A percentile compares a stretch with the other conserved stretches of the same genome.
These are phyloP conservation scores for Nidula microcarpa DNA, from an alignment of 768 basidiomycete genomes.

Conservation along the genomic window DNA sequence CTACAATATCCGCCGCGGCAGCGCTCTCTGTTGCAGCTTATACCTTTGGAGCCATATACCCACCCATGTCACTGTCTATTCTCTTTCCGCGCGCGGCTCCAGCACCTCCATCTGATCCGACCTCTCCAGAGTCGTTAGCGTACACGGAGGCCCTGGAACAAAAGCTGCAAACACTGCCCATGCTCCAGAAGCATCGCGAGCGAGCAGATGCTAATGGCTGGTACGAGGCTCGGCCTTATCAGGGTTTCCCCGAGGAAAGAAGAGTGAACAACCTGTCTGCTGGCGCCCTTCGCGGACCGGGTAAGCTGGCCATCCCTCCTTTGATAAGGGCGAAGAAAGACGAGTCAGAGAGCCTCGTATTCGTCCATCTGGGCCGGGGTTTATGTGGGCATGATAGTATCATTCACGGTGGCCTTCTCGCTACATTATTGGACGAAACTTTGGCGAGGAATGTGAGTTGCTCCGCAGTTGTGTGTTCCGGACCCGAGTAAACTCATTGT, in stretches of 20 bases:
- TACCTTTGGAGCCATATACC: conserved; percentile 66
- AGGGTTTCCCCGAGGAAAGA: conserved; percentile 62
- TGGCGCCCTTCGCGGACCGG: conserved; percentile 84
- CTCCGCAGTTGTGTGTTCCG: not conserved
- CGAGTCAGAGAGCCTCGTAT: conserved; percentile 65
- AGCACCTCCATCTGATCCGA: conserved; percentile 49
- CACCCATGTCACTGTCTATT: conserved; percentile 60
- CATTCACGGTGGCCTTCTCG: conserved; percentile 88
- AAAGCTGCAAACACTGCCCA: conserved; percentile 60
- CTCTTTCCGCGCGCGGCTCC: conserved; percentile 74
- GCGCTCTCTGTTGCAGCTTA: conserved; percentile 21
- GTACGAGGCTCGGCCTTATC: conserved; percentile 80
- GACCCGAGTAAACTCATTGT: not conserved
- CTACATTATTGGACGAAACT: conserved; percentile 86
- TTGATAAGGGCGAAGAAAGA: conserved; percentile 72
- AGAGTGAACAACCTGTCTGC: conserved; percentile 82
- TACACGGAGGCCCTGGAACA: conserved; percentile 63
- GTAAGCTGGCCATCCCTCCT: conserved; percentile 78
- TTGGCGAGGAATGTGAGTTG: conserved; percentile 53
- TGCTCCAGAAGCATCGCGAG: conserved; percentile 47
- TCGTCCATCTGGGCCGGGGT: conserved; percentile 82
- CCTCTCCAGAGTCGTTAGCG: conserved; percentile 54
- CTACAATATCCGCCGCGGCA: no score
- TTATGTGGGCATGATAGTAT: conserved; percentile 95
- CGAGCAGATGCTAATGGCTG: conserved; percentile 52